A percentile compares a stretch with the other conserved stretches of the same genome.
Conservation (phyloP, 441 rosid species). For the Breynia disticha region DNA sequence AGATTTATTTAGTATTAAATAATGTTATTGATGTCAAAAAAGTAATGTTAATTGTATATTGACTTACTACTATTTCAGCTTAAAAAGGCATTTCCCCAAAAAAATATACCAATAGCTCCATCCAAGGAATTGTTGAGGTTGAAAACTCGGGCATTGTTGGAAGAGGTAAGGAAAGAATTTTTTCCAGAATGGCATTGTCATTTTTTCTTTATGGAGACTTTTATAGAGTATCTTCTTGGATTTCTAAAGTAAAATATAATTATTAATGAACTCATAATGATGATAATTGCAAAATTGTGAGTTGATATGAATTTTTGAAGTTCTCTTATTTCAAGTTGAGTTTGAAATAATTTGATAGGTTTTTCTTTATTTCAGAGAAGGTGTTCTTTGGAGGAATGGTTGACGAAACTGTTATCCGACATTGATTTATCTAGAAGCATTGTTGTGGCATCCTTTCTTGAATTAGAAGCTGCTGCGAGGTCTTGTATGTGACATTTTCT, state of each 20-base stretch:
- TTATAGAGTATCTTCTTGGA: too few relatives aligned
- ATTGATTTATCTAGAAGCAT: conserved; percentile 87
- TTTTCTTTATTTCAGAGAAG: conserved; percentile 79
- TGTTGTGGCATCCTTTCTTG: conserved; percentile 85
- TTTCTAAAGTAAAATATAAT: too few relatives aligned
- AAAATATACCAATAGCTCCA: conserved; percentile 75
- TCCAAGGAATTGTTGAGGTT: conserved; percentile 78
- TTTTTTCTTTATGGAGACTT: not conserved
- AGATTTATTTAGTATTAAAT: too few relatives aligned
- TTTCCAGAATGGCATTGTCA: conserved; percentile 1
- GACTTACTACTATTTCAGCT: conserved; percentile 43
- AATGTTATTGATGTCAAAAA: too few relatives aligned
- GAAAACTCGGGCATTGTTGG: conserved; percentile 76
- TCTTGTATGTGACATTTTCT: conserved; percentile 57
- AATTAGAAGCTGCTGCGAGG: conserved; percentile 95
- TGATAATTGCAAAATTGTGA: not conserved
- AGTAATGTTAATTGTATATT: too few relatives aligned
- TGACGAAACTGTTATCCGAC: conserved; percentile 88
- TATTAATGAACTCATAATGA: not conserved
- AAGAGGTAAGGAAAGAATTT: conserved; percentile 53
- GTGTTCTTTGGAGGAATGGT: conserved; percentile 93
- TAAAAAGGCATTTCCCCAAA: conserved; percentile 61
- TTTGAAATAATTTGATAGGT: conserved; percentile 34
- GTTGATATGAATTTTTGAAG: not conserved
- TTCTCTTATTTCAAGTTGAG: conserved; percentile 1